A percentile compares a stretch with the other conserved stretches of the same genome.
Conservation (phyloP, 192 early-diverging fungal genomes). For the Ambispora gerdemannii region DNA sequence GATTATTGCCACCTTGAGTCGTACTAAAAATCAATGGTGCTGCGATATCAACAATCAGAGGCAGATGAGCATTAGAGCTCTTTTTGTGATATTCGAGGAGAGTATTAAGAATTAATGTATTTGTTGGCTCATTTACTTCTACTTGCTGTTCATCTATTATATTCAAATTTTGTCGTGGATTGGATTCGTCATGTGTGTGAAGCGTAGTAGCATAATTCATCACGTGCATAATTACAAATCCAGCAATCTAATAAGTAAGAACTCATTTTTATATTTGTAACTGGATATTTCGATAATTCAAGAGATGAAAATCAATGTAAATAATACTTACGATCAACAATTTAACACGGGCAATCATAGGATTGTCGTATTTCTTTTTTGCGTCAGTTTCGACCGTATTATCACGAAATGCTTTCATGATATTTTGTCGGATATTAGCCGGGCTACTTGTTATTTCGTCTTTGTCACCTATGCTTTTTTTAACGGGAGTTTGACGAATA, state of each 20-base stretch:
- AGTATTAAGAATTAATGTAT: slow-evolving; percentile 43
- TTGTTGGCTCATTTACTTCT: slow-evolving; percentile 40
- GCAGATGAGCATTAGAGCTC: slow-evolving; percentile 37
- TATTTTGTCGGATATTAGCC: slow-evolving; percentile 55
- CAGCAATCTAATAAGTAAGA: slow-evolving; percentile 43
- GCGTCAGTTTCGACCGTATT: slow-evolving; percentile 35
- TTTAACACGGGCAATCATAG: slow-evolving; percentile 57
- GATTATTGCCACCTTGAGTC: slow-evolving; percentile 13
- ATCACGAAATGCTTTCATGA: slow-evolving; percentile 61
- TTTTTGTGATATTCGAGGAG: slow-evolving; percentile 44
- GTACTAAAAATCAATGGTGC: slow-evolving; percentile 50
- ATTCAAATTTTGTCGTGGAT: not conserved
- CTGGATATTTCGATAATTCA: not conserved
- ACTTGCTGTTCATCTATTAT: slow-evolving; percentile 24
- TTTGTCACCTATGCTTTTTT: slow-evolving; percentile 6
- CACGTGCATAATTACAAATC: slow-evolving; percentile 62
- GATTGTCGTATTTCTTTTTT: slow-evolving; percentile 46
- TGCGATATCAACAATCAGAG: slow-evolving; percentile 51
- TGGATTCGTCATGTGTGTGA: slow-evolving; percentile 25
- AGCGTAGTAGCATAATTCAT: slow-evolving; percentile 61
- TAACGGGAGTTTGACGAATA: slow-evolving; percentile 38
- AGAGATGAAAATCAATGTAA: not conserved
- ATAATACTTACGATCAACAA: slow-evolving; percentile 43
- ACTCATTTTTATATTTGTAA: not conserved
- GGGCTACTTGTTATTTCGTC: slow-evolving; percentile 40